A percentile compares a stretch with the other conserved stretches of the same genome.
Evolutionary conservation across 2,329 filamentous ascomycete species (phyloP).

Genomic region (Penicillium paneum): DNA sequence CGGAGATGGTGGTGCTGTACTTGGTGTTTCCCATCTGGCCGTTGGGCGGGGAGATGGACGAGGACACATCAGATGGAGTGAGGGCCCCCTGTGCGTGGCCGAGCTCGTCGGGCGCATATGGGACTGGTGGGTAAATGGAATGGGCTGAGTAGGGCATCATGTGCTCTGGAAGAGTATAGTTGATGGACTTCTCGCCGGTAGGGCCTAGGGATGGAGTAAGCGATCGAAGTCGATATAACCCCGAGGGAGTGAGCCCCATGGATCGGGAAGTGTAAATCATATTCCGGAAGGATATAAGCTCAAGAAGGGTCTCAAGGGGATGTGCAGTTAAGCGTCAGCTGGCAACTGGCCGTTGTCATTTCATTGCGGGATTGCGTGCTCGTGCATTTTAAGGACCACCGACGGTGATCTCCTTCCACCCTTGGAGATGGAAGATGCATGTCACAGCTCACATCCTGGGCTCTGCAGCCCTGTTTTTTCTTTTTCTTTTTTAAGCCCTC

Average conservation of each 20-base stretch:
- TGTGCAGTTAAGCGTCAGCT: constrained; percentile 15
- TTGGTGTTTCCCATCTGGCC: constrained; percentile 40
- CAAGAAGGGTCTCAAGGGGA: constrained; percentile 12
- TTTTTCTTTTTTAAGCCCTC: not conserved
- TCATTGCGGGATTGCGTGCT: constrained; percentile 39
- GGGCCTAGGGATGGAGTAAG: constrained; percentile 25
- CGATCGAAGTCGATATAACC: constrained; percentile 10
- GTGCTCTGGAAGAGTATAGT: constrained; percentile 39
- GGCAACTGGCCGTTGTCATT: constrained; percentile 31
- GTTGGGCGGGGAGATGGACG: constrained; percentile 43
- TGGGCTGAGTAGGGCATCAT: constrained; percentile 40
- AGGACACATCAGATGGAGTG: constrained; percentile 43
- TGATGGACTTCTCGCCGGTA: constrained; percentile 37
- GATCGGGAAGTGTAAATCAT: constrained; percentile 20
- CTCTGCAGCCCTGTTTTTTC: not conserved
- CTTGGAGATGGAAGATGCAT: constrained; percentile 1
- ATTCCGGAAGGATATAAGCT: constrained; percentile 12
- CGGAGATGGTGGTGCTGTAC: constrained; percentile 40
- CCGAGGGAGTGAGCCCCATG: constrained; percentile 10
- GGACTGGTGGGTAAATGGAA: constrained; percentile 38
- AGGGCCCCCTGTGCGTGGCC: constrained; percentile 35
- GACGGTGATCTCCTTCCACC: constrained; percentile 19
- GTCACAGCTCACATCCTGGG: not conserved
- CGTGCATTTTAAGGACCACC: constrained; percentile 14
- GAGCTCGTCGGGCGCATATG: constrained; percentile 38